phyloP scores from a whole-genome alignment of 306 rosid genomes.

The Dalbergia cochinchinensis region DNA sequence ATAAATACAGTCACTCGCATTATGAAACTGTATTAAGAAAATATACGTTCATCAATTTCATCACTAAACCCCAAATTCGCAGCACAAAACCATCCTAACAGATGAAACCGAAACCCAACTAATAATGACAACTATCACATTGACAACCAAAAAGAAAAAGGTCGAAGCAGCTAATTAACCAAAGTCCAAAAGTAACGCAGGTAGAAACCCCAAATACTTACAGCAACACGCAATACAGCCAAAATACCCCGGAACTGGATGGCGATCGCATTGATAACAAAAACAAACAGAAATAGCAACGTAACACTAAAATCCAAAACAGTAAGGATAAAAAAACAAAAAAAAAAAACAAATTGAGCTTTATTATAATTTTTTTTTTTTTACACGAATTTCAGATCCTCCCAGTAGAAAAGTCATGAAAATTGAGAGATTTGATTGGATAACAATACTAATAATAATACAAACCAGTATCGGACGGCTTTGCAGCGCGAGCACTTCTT shows the following conservation, averaged over 20 bases:
- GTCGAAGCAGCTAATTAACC: background rate
- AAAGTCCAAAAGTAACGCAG: background rate
- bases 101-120: background rate
- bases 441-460: background rate
- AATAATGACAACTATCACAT: background rate
- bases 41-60: background rate
- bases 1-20: slow-evolving; percentile 1
- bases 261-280: background rate
- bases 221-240: background rate
- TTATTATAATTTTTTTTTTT: too few relatives aligned
- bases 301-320: background rate
- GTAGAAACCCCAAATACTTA: too few relatives aligned
- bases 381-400: too few relatives aligned
- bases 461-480: slow-evolving; percentile 80
- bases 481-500: slow-evolving; percentile 91
- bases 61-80: background rate
- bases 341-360: background rate
- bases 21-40: background rate
- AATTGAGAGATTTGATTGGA: background rate
- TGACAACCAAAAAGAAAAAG: background rate
- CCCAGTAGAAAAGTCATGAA: too few relatives aligned
- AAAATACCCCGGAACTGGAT: background rate
- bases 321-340: background rate
- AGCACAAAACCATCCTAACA: background rate
- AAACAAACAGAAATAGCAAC: background rate